phyloP scores from a whole-genome alignment of 176 grass and related monocot species.

The Zoysia pacifica region DNA sequence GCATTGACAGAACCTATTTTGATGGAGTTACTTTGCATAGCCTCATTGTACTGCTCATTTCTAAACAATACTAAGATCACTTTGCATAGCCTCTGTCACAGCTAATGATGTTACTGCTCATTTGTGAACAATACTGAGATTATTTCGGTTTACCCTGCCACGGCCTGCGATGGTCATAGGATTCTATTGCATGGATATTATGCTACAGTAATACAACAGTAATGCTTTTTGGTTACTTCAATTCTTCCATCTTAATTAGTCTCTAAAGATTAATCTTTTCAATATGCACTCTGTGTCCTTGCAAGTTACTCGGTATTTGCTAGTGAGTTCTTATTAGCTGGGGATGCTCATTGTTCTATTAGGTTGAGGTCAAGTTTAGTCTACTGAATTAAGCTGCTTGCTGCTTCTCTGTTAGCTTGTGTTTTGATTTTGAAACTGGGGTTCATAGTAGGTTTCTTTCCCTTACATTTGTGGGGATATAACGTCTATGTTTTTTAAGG shows the following conservation, averaged over 20 bases:
- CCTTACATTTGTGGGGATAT: too few species aligned
- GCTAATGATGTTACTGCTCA: neutral
- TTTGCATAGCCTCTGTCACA: too few species aligned
- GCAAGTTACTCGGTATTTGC: neutral
- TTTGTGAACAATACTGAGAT: neutral
- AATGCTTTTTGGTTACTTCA: neutral
- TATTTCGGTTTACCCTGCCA: neutral
- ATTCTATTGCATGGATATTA: neutral
- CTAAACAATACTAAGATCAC: neutral
- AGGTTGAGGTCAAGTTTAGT: neutral
- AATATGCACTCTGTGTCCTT: neutral
- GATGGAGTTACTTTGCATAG: neutral
- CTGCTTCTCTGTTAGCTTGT: neutral
- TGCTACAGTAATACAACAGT: neutral
- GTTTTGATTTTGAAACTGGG: neutral
- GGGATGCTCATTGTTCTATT: neutral
- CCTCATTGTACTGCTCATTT: neutral
- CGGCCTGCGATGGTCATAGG: neutral
- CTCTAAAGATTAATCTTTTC: neutral
- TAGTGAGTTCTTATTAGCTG: neutral
- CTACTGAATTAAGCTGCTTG: neutral
- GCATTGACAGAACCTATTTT: neutral
- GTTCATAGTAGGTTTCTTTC: neutral
- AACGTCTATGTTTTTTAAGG: too few species aligned
- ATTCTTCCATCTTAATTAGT: neutral